Percentiles rank a stretch among this genome's conserved stretches.
Evolutionary conservation across 805 yeast genomes (phyloP).

Genomic region (Lipomyces sp.): DNA sequence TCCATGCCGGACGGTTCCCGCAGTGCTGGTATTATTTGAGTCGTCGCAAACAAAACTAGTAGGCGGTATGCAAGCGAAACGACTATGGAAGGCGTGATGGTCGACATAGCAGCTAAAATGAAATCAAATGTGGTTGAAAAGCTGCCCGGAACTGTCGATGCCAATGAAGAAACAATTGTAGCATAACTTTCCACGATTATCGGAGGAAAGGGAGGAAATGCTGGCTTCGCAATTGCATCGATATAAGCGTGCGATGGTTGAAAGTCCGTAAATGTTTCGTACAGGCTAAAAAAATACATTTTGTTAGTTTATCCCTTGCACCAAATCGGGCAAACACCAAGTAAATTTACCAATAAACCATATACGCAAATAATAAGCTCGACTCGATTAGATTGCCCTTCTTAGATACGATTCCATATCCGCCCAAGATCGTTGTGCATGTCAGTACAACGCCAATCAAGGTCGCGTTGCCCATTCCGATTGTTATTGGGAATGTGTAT

Average conservation of each 20-base stretch:
- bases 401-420: constrained; percentile 81
- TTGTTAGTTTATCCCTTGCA: background rate
- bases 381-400: constrained; percentile 91
- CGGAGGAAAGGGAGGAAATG: constrained; percentile 46
- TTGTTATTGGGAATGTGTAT: constrained; percentile 69
- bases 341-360: constrained; percentile 69
- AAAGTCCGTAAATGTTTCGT: constrained; percentile 89
- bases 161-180: constrained; percentile 46
- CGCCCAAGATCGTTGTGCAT: constrained; percentile 69
- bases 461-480: constrained; percentile 76
- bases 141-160: constrained; percentile 49
- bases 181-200: constrained; percentile 48
- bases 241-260: constrained; percentile 47
- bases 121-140: constrained; percentile 51
- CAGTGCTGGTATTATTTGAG: constrained; percentile 86
- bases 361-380: constrained; percentile 82
- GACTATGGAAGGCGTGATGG: constrained; percentile 79
- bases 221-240: constrained; percentile 23
- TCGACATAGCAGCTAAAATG: constrained; percentile 56
- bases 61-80: constrained; percentile 84
- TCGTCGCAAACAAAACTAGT: constrained; percentile 84
- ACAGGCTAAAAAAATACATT: constrained; percentile 50
- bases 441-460: constrained; percentile 86
- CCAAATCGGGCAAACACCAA: background rate
- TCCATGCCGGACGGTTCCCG: constrained; percentile 38